Conservation (phyloP, 2,329 filamentous ascomycete species). For the Verticillium nonalfalfae region DNA sequence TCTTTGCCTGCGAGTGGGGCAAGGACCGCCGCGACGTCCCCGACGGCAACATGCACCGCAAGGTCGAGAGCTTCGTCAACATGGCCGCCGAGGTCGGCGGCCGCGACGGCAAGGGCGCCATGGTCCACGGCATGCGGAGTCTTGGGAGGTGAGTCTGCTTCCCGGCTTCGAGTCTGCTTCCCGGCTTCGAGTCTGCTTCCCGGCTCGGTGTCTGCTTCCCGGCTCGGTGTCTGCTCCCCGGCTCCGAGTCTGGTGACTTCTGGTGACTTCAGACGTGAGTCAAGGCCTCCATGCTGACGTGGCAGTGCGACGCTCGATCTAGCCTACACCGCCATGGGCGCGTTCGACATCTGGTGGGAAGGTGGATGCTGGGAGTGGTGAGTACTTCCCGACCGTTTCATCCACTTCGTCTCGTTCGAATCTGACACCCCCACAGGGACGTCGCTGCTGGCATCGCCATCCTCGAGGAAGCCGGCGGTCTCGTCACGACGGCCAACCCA, state of each 20-base stretch:
- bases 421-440: slow-evolving; percentile 40
- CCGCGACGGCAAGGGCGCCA: slow-evolving; percentile 61
- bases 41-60: slow-evolving; percentile 63
- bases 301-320: slow-evolving; percentile 64
- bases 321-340: slow-evolving; percentile 68
- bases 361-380: slow-evolving; percentile 77
- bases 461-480: slow-evolving; percentile 64
- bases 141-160: slow-evolving; percentile 43
- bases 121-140: slow-evolving; percentile 72
- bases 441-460: slow-evolving; percentile 71
- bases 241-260: too few relatives aligned
- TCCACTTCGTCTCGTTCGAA: too few relatives aligned
- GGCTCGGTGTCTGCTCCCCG: background rate
- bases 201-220: too few relatives aligned
- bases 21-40: slow-evolving; percentile 64
- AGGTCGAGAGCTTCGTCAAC: slow-evolving; percentile 69
- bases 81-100: slow-evolving; percentile 64
- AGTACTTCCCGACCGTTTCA: slow-evolving; percentile 13
- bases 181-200: slow-evolving; percentile 2
- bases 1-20: slow-evolving; percentile 74
- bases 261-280: too few relatives aligned
- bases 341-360: slow-evolving; percentile 79
- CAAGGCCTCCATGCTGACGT: background rate
- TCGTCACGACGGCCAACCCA: slow-evolving; percentile 69
- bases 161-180: background rate